Evolutionary conservation across 2,329 filamentous ascomycete genomes (phyloP), one percentile per base, ranked within the genome.

Genomic region (Ophiostoma triangulosporum): DNA sequence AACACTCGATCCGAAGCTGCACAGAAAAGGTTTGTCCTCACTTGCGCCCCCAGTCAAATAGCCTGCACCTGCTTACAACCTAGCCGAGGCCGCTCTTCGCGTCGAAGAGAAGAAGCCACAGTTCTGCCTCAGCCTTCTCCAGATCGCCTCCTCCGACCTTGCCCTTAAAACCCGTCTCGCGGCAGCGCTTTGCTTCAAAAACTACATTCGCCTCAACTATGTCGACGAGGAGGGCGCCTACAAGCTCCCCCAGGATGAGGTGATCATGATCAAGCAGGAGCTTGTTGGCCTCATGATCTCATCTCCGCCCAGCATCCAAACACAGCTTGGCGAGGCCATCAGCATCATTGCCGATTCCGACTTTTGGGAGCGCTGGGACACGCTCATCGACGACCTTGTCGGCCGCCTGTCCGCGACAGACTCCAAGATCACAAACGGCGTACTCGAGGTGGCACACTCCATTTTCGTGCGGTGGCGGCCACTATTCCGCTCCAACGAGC

Each of bases 331-430:
- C 61, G 93, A 97, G 65, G 90, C 93, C 58, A 94, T 97, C 68
- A 96, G 91, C 70, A 81, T 94, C 62, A 97, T 98, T 63, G 93
- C 93, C 57, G 91, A 97, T 69, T 97, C 90, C 60, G 93, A 98
- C 68, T 98, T 98, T 69, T 98, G 86, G 84, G 77, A 86, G 68
- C 78, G 86, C 63, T 98, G 93, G 93, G 86, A 97, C 64, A 95
- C 90, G n/a, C 76, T 98, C 56, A 24, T 60, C 14, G 57, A 86
- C 78, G 90, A 98, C 68, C 82, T 98, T 56, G 89, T 95, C 60
- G 87, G 84, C 49, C 83, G 90, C 48, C 79, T 98, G 58, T 91
- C 88, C 3, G 76, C 84, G 12, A 82, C 85, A 61, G 86, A 97
- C 66, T 81, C 84, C 56, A 83, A 84, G 60, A 77, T 89, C 66